Conservation (phyloP, 345 rosid genomes). For the Camelina hispida region DNA sequence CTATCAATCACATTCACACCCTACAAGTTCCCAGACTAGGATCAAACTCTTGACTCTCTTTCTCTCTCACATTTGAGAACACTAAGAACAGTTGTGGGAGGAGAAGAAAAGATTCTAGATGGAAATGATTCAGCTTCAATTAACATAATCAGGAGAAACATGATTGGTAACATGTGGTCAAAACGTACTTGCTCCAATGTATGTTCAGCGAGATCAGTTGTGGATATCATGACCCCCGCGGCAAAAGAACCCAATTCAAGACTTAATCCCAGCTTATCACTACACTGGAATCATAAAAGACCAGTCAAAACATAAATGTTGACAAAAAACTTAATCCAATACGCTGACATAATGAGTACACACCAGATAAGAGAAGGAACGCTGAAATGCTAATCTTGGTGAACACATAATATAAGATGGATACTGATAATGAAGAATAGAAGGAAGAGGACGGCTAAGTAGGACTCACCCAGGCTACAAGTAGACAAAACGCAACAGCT, state of each 20-base stretch:
- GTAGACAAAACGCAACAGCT: conserved; percentile 80
- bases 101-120: conserved; percentile 11
- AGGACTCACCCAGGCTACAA: conserved; percentile 77
- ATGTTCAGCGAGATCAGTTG: conserved; percentile 94
- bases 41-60: neutral
- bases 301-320: conserved; percentile 24
- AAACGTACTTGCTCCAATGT: conserved; percentile 88
- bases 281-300: conserved; percentile 70
- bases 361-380: neutral
- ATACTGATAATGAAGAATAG: neutral
- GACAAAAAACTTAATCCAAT: neutral
- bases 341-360: neutral
- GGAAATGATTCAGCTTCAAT: conserved; percentile 7
- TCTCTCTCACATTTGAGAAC: neutral
- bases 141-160: conserved; percentile 5
- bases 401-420: neutral
- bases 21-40: conserved; percentile 4
- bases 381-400: conserved; percentile 8
- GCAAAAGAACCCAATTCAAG: conserved; percentile 98
- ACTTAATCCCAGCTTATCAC: conserved; percentile 95
- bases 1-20: conserved; percentile 5
- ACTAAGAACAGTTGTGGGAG: neutral
- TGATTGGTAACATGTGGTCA: conserved; percentile 8
- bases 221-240: conserved; percentile 98
- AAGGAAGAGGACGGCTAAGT: conserved; percentile 24